Evolutionary conservation across 2,329 filamentous ascomycete species (phyloP).

Genomic region (Claviceps pazoutovae): DNA sequence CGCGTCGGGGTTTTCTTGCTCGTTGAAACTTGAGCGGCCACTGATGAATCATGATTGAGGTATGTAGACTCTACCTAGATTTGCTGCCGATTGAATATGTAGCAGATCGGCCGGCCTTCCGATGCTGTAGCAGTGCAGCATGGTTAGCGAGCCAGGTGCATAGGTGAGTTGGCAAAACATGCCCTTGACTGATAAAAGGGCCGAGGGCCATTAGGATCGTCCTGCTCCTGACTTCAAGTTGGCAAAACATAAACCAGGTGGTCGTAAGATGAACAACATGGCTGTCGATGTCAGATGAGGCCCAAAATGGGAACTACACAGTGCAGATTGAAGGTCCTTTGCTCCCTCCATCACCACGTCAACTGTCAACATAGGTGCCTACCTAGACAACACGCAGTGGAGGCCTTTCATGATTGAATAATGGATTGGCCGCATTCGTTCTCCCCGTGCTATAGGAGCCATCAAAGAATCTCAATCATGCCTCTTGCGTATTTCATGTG

Average conservation of each 20-base stretch:
- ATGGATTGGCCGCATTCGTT: no score
- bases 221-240: not conserved
- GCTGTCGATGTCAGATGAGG: no score
- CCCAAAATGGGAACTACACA: no score
- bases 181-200: not conserved
- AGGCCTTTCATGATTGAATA: no score
- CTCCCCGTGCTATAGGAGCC: no score
- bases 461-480: no score
- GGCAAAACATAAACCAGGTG: not conserved
- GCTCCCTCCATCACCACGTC: no score
- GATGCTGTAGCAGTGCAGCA: not conserved
- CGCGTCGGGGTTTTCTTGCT: not conserved
- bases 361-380: no score
- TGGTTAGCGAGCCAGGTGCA: not conserved
- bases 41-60: not conserved
- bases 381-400: no score
- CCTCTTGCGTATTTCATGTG: no score
- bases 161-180: not conserved
- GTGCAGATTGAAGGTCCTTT: no score
- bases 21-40: not conserved
- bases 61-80: not conserved
- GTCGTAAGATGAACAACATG: not conserved
- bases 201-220: not conserved
- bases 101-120: not conserved
- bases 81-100: not conserved